A percentile compares a stretch with the other conserved stretches of the same genome.
phyloP scores from a whole-genome alignment of 306 rosid genomes.

The Vigna mungo region DNA sequence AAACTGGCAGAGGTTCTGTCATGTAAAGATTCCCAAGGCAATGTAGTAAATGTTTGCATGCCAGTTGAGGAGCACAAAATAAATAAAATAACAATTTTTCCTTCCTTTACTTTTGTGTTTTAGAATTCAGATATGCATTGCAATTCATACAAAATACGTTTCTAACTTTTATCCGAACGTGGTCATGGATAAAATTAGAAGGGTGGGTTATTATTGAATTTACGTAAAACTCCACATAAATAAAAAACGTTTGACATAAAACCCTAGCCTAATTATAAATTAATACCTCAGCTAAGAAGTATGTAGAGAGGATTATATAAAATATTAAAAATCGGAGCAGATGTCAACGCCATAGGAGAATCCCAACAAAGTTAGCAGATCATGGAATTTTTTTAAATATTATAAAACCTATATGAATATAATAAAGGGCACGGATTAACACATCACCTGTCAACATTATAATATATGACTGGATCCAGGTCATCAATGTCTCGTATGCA shows the following conservation, averaged over 20 bases:
- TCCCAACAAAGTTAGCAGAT: slow-evolving; percentile 43
- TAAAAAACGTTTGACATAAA: slow-evolving; percentile 53
- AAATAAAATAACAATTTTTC: background rate
- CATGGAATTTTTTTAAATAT: slow-evolving; percentile 32
- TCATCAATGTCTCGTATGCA: slow-evolving; percentile 57
- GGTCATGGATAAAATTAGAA: background rate
- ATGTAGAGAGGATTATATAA: slow-evolving; percentile 37
- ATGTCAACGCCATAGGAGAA: slow-evolving; percentile 46
- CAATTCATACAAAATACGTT: no score
- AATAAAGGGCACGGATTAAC: slow-evolving; percentile 53
- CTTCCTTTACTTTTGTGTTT: background rate
- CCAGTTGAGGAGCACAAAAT: background rate
- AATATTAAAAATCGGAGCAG: slow-evolving; percentile 56
- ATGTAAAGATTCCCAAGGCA: background rate
- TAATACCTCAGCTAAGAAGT: slow-evolving; percentile 39
- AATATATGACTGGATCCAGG: slow-evolving; percentile 76
- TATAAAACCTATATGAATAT: slow-evolving; percentile 35
- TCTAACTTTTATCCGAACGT: background rate
- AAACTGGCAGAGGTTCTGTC: background rate
- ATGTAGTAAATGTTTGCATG: background rate
- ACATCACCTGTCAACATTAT: slow-evolving; percentile 49
- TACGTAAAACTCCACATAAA: slow-evolving; percentile 39
- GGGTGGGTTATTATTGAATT: background rate
- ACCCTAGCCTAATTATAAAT: slow-evolving; percentile 50
- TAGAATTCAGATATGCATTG: background rate